Base-by-base conservation (phyloP, 2,329 filamentous ascomycete genomes). In the Trichoderma harzianum region DNA sequence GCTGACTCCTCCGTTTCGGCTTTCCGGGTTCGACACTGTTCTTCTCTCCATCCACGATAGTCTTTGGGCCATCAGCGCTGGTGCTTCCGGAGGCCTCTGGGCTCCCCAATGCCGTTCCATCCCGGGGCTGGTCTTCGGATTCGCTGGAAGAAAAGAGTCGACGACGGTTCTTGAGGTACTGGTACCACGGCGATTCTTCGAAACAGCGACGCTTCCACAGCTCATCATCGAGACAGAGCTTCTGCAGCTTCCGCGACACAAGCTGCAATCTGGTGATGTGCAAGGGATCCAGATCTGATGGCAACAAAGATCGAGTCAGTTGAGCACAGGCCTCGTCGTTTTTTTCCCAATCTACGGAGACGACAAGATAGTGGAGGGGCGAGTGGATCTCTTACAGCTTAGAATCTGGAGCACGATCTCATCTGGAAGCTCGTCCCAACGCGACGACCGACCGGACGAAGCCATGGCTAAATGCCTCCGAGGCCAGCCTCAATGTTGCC, bases 131-230 rank as follows among this genome's bases (percentile, higher is more conserved):
- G 66, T 63, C 57, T 34, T 68, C 53, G 28, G 69, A 51, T 24
- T 76, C 72, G 65, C 60, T 43, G 8, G 76, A 82, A 32, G 72
- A 71, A 39, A 72, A 78, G 11, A 87, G 77, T 26, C 73, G 74
- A 32, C 79, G 79, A 39, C 79, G 78, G n/a, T 74, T 77, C 72
- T 85, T 86, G 28, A 93, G 86, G n/a, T 85, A 83, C 36, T 89
- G 86, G 76, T 91, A 88, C 79, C 91, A 91, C 39, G 85, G 79
- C 18, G 93, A 95, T 72, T 90, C 84, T 43, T 90, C 86, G 79
- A 96, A 93, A 79, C 92, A 95, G 78, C 91, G 86, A 3, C 86
- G 82, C 73, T 92, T 91, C 95, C 95, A 98, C 43, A 95, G 84
- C 51, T 85, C 87, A 76, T 92, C 88, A 78, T 97, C 93, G 71